Base-by-base conservation (phyloP, 2,329 filamentous ascomycete genomes). In the Colletotrichum sp. region DNA sequence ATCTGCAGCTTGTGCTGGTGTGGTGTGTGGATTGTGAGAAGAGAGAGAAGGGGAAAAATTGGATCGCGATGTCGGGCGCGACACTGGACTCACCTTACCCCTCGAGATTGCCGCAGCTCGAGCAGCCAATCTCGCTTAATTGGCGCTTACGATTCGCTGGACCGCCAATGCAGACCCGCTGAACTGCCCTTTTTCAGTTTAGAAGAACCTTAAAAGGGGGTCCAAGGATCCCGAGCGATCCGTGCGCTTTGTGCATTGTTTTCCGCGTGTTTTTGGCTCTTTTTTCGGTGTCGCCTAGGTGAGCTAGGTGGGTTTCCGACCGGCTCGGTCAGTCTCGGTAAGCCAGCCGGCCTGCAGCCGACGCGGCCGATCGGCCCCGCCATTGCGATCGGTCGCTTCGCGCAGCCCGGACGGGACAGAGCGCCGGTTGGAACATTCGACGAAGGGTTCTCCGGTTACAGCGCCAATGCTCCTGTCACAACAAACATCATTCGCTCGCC, bases 61-160 rank as follows among this genome's bases (percentile, higher is more conserved):
- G 56, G 28, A 73, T 48, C 62, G 62, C 69, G 55, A 62, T 56
- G 32, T 52, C 48, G 32, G 26, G 65, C 30, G 43, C 48, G 67
- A 13, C 43, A 52, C n/a, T 52, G 43, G 43, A 30, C 34, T 48
- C 68, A 62, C 36, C 71, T 74, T 38, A 36, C 48, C 52, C 72
- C 61, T 38, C 67, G 16, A 62, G 36, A 43, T 18, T 62, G 61
- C 36, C 61, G n/a, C 24, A 21, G 64, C 32, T 34, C 30, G 18
- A 71, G 59, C 36, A 21, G 21, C 36, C 52, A 64, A 75, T 75
- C 18, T 75, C 73, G 73, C 62, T 73, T 75, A 68, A 58, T 59
- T 58, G 69, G 10, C n/a, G 12, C 56, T 55, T 14, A 7, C 21
- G 13, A 73, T 73, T 75, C 69, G 73, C 21, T 28, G 16, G 26